Conservation (phyloP, 805 yeast species). For the Saturnispora diversa region DNA sequence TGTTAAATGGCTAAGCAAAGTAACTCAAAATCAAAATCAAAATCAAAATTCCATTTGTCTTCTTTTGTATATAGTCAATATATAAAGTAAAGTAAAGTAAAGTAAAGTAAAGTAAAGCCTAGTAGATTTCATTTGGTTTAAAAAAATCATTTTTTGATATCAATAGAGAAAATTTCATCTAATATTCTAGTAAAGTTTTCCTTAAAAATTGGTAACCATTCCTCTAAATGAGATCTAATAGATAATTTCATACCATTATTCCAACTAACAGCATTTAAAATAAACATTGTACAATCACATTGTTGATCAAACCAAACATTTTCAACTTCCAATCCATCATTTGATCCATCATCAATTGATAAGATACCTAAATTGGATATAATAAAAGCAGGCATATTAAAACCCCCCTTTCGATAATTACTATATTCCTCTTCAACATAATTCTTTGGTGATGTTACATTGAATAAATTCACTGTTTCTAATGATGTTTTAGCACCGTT, state of each 20-base stretch:
- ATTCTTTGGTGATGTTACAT: neutral
- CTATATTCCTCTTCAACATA: conserved; percentile 1
- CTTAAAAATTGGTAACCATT: conserved; percentile 3
- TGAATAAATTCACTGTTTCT: conserved; percentile 3
- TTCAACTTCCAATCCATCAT: neutral
- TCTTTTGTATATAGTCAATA: too few species aligned
- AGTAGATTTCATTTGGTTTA: too few species aligned
- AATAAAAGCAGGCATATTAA: conserved; percentile 14
- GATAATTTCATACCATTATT: conserved; percentile 1
- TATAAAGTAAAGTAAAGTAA: too few species aligned
- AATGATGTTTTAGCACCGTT: neutral
- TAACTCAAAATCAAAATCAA: too few species aligned
- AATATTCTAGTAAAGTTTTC: neutral
- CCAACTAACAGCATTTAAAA: neutral
- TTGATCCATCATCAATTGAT: neutral
- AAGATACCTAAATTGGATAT: conserved; percentile 11
- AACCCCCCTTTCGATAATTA: neutral
- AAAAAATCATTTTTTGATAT: neutral
- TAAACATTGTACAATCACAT: neutral
- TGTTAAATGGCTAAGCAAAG: too few species aligned
- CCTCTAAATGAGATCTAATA: neutral
- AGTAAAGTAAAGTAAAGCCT: neutral
- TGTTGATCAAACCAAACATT: conserved; percentile 7
- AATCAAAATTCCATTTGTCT: too few species aligned
- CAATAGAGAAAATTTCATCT: neutral